Evolutionary conservation across 2,329 filamentous ascomycete genomes (phyloP), one percentile per base, ranked within the genome.

Genomic region (Aureobasidium leucospermi): DNA sequence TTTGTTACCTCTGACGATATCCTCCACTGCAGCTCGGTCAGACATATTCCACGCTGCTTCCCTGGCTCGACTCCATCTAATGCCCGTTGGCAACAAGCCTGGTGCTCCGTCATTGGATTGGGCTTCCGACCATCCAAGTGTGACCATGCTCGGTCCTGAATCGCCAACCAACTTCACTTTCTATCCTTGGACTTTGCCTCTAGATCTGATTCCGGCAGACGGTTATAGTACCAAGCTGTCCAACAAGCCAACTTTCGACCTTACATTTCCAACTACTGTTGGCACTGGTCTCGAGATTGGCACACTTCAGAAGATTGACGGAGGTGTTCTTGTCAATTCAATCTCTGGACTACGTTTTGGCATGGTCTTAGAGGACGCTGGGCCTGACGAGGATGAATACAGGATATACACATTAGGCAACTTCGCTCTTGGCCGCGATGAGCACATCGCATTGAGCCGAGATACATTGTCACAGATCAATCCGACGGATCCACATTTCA

Each of bases 131-230:
- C 80, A 81, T 65, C 81, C 82, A 4, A 82, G 80, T 61, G 78
- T 84, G 13, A 79, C 78, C 7, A 65, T 80, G 31, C 77, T 79
- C 7, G 83, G 81, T 68, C 74, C 79, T 59, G 76, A 69, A 61
- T 86, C 85, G 13, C 83, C 82, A 6, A 85, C 85, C 0, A 96
- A 96, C 67, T 86, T 92, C 70, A 93, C 88, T 0, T 86, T 89
- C 67, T 97, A 91, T 68, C 94, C 94, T 0, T 97, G 93, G 93
- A 97, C 94, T 0, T 76, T 99, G 0, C 93, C 94, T 0, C 77
- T 79, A 1, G 80, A 83, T 29, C 79, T 96, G 65, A 80, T 96
- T 2, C 90, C 92, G 0, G 74, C 76, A 9, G 85, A 95, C 67
- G 93, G 88, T 0, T 87, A 81, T n/a, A 96, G 90, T 65, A 81